Evolutionary conservation across 2,329 filamentous ascomycete species (phyloP), one percentile per base, ranked within the genome.

Genomic region (Aspergillus cejpii): DNA sequence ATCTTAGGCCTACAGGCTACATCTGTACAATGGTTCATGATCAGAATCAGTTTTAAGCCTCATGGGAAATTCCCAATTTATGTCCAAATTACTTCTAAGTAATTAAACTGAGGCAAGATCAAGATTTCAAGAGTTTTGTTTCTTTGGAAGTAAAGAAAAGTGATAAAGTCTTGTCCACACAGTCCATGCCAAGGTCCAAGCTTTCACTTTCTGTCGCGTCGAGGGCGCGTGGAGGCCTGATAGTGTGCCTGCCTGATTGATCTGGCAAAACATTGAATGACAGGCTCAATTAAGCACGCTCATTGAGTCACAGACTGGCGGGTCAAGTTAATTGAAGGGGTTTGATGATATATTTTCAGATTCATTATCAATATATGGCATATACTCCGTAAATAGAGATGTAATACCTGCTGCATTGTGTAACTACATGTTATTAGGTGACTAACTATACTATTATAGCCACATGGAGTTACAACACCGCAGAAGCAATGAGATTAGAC

Each of bases 81-180:
- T n/a, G n/a, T n/a, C n/a, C n/a, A n/a, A n/a, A n/a, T n/a, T n/a
- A n/a, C n/a, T n/a, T n/a, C n/a, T n/a, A n/a, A n/a, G n/a, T n/a
- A n/a, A n/a, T n/a, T n/a, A n/a, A n/a, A n/a, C n/a, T n/a, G n/a
- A n/a, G n/a, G n/a, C n/a, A n/a, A n/a, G n/a, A n/a, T n/a, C n/a
- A n/a, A n/a, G n/a, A 24, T 24, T 8, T 24, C 23, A 5, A 24
- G 23, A 5, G 23, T 24, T 24, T 24, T 24, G 15, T 75, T 66
- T 46, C 65, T 71, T 52, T 74, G 70, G 46, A 21, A 45, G 33
- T 14, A 46, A 46, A 44, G 10, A 11, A 11, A 10, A 15, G 11
- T 5, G 17, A 17, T 12, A 17, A 34, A 34, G 14, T 17, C 31
- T 17, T 10, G 12, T 45, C 34, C 45, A 41, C 37, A n/a, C n/a